These are phyloP conservation scores for Neonectria faginata DNA, from an alignment of 2,329 filamentous ascomycete species.

Conservation along the genomic window DNA sequence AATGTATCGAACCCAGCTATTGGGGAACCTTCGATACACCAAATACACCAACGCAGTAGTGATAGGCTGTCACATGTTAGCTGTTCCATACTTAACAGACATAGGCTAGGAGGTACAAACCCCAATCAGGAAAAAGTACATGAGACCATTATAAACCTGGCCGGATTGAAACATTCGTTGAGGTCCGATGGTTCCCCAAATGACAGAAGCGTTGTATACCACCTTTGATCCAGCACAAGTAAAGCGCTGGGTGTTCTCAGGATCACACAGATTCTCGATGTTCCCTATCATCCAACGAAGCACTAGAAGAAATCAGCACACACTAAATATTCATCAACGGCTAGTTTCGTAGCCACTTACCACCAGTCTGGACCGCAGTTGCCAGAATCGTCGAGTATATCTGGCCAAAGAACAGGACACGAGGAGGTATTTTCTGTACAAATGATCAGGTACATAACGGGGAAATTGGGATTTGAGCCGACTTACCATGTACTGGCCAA, in stretches of 20 bases:
- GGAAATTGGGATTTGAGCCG: accelerated
- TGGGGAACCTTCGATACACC: slow-evolving; percentile 17
- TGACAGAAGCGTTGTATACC: slow-evolving; percentile 24
- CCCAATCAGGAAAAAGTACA: slow-evolving; percentile 27
- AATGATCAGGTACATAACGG: not conserved
- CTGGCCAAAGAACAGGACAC: slow-evolving; percentile 19
- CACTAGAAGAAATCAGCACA: slow-evolving; percentile 1
- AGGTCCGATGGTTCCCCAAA: slow-evolving; percentile 26
- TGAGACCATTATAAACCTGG: slow-evolving; percentile 20
- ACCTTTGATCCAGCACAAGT: slow-evolving; percentile 25
- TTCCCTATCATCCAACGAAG: slow-evolving; percentile 29
- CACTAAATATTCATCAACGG: not conserved
- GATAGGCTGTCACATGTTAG: slow-evolving; percentile 7
- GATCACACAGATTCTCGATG: slow-evolving; percentile 18
- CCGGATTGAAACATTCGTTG: slow-evolving; percentile 26
- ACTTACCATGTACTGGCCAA: slow-evolving; percentile 27
- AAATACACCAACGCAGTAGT: slow-evolving; percentile 17
- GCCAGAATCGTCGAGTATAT: slow-evolving; percentile 21
- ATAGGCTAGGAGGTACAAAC: not conserved
- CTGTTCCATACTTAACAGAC: not conserved
- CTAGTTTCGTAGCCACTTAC: not conserved
- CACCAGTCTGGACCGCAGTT: slow-evolving; percentile 20
- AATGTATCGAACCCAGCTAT: slow-evolving; percentile 24
- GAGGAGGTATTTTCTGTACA: slow-evolving; percentile 22
- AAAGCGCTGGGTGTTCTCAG: slow-evolving; percentile 22